Percentiles rank a stretch among this genome's conserved stretches.
Evolutionary conservation across 2,329 filamentous ascomycete genomes (phyloP).

Genomic region (Chaetomium globosum): DNA sequence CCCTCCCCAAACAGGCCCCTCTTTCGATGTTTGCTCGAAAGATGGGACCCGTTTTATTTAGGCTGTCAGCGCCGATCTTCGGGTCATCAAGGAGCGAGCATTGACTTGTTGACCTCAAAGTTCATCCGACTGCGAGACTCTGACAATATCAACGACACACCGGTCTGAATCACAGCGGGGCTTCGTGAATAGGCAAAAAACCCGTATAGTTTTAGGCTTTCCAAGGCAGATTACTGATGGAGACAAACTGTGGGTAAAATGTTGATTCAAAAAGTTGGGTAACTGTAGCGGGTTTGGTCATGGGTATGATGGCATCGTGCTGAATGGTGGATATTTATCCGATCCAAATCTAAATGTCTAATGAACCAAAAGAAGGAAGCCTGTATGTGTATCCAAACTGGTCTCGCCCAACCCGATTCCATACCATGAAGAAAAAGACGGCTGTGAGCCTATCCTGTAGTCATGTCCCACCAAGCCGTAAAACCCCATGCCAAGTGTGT

Average conservation of each 20-base stretch:
- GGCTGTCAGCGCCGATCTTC: slow-evolving; percentile 16
- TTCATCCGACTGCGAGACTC: slow-evolving; percentile 10
- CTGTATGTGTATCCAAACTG: neutral
- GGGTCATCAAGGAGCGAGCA: neutral
- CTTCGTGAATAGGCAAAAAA: slow-evolving; percentile 13
- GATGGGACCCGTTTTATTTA: neutral
- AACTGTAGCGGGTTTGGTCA: neutral
- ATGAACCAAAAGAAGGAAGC: neutral
- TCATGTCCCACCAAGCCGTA: slow-evolving; percentile 2
- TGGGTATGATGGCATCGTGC: neutral
- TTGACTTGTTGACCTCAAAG: slow-evolving; percentile 7
- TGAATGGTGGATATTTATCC: slow-evolving; percentile 3
- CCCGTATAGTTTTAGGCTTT: neutral
- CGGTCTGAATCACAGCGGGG: slow-evolving; percentile 10
- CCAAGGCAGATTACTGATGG: neutral
- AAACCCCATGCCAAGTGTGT: neutral
- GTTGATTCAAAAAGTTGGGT: neutral
- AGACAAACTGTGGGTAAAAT: neutral
- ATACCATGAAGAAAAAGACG: slow-evolving; percentile 3
- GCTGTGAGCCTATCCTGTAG: slow-evolving; percentile 12
- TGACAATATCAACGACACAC: neutral
- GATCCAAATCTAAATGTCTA: neutral
- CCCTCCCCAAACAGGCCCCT: neutral
- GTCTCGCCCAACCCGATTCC: neutral
- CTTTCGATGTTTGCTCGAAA: neutral